Percentiles rank a stretch among this genome's conserved stretches.
phyloP scores from a whole-genome alignment of 208 protist species.

The Trypanosoma platydactyli region DNA sequence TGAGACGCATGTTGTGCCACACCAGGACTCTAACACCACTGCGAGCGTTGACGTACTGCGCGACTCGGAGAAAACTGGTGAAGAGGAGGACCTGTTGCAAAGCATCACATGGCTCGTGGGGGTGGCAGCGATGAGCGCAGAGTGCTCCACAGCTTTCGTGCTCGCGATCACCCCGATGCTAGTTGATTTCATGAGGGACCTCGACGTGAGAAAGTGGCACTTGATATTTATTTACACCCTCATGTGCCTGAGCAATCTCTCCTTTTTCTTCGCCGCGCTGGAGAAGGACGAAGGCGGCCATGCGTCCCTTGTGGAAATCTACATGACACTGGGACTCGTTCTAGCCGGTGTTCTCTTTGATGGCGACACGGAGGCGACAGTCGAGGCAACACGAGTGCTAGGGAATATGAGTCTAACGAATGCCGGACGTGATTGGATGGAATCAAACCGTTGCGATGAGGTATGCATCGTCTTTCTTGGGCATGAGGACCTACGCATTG shows the following conservation, averaged over 20 bases:
- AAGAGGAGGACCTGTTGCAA: slow-evolving; percentile 41
- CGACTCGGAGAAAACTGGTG: slow-evolving; percentile 1
- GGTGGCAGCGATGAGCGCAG: slow-evolving; percentile 50
- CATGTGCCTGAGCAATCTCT: slow-evolving; percentile 84
- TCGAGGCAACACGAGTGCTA: slow-evolving; percentile 74
- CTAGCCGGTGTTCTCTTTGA: slow-evolving; percentile 72
- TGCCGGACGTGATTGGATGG: slow-evolving; percentile 79
- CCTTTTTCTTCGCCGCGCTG: slow-evolving; percentile 67
- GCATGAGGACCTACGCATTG: slow-evolving; percentile 77
- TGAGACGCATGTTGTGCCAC: slow-evolving; percentile 7
- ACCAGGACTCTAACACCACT: background rate
- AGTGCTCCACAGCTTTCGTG: slow-evolving; percentile 51
- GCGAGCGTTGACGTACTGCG: slow-evolving; percentile 7
- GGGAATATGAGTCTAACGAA: slow-evolving; percentile 84
- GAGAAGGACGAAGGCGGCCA: slow-evolving; percentile 31
- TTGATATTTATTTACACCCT: slow-evolving; percentile 65
- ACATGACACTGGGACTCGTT: slow-evolving; percentile 47
- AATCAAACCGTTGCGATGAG: slow-evolving; percentile 76
- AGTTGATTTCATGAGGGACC: slow-evolving; percentile 44
- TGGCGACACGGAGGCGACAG: slow-evolving; percentile 68
- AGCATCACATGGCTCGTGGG: slow-evolving; percentile 74
- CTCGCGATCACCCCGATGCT: slow-evolving; percentile 38
- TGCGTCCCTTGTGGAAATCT: slow-evolving; percentile 39
- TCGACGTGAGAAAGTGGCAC: slow-evolving; percentile 35
- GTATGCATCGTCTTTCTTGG: slow-evolving; percentile 76